Evolutionary conservation across 2,329 filamentous ascomycete genomes (phyloP).

Genomic region (Aureobasidium sp.): DNA sequence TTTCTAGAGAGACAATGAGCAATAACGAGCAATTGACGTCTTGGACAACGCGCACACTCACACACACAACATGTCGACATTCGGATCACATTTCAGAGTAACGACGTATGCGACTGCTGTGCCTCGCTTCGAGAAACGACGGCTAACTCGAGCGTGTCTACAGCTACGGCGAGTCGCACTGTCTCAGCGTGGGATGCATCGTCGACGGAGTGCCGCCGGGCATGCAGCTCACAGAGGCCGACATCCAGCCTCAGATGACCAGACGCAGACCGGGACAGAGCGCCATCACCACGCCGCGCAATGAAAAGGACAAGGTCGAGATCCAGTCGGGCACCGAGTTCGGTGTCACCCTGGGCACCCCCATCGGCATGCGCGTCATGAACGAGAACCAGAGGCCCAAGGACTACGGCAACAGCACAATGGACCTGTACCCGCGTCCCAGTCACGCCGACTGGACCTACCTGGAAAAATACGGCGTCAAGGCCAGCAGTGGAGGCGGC

Average conservation of each 20-base stretch:
- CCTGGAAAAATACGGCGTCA: constrained; percentile 92
- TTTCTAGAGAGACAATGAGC: constrained; percentile 1
- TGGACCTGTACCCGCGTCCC: constrained; percentile 85
- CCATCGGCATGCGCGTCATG: constrained; percentile 76
- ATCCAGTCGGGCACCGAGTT: constrained; percentile 92
- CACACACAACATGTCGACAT: constrained; percentile 66
- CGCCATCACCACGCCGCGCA: constrained; percentile 80
- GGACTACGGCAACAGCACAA: constrained; percentile 84
- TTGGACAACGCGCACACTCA: not conserved
- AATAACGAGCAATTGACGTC: not conserved
- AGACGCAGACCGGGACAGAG: constrained; percentile 84
- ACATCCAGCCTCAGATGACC: constrained; percentile 93
- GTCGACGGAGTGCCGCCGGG: constrained; percentile 88
- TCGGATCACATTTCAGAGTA: constrained; percentile 73
- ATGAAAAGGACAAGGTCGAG: constrained; percentile 85
- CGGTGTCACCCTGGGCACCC: constrained; percentile 82
- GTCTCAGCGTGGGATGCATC: constrained; percentile 87
- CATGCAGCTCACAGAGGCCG: constrained; percentile 70
- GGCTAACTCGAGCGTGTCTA: constrained; percentile 15
- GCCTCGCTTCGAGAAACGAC: too few relatives aligned
- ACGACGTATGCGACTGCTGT: constrained; percentile 56
- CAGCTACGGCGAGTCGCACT: constrained; percentile 80
- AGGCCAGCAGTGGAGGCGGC: constrained; percentile 83
- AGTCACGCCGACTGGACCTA: constrained; percentile 97
- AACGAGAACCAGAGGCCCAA: constrained; percentile 91